A percentile compares a stretch with the other conserved stretches of the same genome.
These are phyloP conservation scores for Syzygium syzygioides DNA, from an alignment of 441 rosid genomes.

Conservation along the genomic window DNA sequence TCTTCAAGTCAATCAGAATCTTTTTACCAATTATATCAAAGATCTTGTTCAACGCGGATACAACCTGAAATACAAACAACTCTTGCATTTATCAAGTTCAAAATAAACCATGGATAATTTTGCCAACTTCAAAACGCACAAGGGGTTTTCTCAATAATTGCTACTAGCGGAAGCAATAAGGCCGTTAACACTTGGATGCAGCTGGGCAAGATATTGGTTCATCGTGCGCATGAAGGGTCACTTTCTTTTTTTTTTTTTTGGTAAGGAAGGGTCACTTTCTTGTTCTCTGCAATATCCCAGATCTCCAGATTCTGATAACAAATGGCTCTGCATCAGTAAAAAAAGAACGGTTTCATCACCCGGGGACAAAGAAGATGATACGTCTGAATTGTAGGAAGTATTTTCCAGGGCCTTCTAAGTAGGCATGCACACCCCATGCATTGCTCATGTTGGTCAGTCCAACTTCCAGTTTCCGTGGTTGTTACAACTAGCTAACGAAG, in stretches of 20 bases:
- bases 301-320: conserved; percentile 67
- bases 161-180: conserved; percentile 86
- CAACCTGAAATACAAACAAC: no score
- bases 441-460: neutral
- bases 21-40: no score
- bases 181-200: conserved; percentile 56
- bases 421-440: neutral
- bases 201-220: conserved; percentile 70
- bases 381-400: neutral
- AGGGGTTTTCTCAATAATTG: no score
- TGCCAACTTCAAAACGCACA: no score
- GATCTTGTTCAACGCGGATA: no score
- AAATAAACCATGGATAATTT: no score
- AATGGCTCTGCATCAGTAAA: neutral
- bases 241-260: no score
- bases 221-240: conserved; percentile 66
- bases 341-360: neutral
- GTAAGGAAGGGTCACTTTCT: conserved; percentile 56
- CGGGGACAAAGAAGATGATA: neutral
- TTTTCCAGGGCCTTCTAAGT: neutral
- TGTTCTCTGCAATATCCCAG: conserved; percentile 84
- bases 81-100: conserved; percentile 14
- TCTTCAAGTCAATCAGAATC: no score
- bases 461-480: neutral
- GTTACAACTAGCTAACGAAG: neutral